Conservation (phyloP, 2,329 filamentous ascomycete species). For the Stemphylium beticola region DNA sequence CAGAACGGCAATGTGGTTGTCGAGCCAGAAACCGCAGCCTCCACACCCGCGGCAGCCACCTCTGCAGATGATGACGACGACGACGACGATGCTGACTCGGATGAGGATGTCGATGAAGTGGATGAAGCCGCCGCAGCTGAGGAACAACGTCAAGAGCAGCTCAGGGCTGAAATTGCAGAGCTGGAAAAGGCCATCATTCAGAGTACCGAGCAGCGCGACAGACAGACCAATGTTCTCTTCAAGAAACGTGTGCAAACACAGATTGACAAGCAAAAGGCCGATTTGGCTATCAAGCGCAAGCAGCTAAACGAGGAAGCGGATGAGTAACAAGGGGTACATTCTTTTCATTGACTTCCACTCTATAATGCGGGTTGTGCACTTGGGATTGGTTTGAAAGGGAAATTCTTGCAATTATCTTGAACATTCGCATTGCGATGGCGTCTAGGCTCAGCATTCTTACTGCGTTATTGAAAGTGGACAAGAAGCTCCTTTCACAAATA, state of each 20-base stretch:
- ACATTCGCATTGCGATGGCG: constrained; percentile 8
- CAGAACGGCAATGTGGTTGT: constrained; percentile 35
- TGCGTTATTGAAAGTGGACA: not conserved
- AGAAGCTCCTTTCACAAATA: not conserved
- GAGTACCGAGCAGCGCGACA: constrained; percentile 51
- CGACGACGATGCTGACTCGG: constrained; percentile 53
- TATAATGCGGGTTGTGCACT: not conserved
- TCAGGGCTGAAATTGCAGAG: constrained; percentile 62
- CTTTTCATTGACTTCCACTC: not conserved
- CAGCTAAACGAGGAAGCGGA: constrained; percentile 45
- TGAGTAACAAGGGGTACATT: constrained; percentile 13
- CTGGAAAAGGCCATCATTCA: constrained; percentile 58
- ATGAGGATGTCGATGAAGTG: constrained; percentile 55
- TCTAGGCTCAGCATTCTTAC: constrained; percentile 8
- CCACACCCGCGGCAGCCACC: constrained; percentile 41
- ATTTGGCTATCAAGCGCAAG: constrained; percentile 62
- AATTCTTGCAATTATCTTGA: not conserved
- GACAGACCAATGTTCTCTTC: constrained; percentile 56
- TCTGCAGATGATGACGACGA: constrained; percentile 51
- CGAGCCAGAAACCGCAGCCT: constrained; percentile 39
- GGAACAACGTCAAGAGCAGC: constrained; percentile 53
- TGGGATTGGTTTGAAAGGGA: not conserved
- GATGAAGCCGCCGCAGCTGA: constrained; percentile 56
- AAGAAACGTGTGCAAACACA: constrained; percentile 57
- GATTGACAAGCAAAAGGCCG: constrained; percentile 53